phyloP scores from a whole-genome alignment of 495 filamentous ascomycete species.

The Aspergillus homomorphus region DNA sequence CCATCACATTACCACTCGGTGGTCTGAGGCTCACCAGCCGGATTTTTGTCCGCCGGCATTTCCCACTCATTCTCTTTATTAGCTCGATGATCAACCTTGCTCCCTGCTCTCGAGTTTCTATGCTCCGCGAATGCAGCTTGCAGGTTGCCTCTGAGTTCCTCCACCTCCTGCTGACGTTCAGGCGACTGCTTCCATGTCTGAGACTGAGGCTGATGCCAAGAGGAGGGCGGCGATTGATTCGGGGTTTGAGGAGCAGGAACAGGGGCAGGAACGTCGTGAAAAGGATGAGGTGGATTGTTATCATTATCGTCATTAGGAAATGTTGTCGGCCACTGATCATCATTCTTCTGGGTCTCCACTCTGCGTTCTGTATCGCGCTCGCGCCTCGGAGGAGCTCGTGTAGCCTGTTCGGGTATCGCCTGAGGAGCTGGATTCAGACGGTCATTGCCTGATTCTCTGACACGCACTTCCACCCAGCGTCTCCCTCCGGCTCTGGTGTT shows the following conservation, averaged over 20 bases:
- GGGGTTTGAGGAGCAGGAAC: background rate
- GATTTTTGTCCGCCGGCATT: too few species aligned
- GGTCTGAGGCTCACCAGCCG: background rate
- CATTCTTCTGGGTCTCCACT: background rate
- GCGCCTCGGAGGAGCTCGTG: background rate
- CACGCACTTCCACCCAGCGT: background rate
- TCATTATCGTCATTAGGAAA: background rate
- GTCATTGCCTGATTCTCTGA: background rate
- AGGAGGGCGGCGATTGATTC: too few species aligned
- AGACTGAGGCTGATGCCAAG: too few species aligned
- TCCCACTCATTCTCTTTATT: too few species aligned
- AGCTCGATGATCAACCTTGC: background rate
- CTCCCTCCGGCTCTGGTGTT: background rate
- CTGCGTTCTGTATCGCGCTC: background rate
- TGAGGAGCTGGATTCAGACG: background rate
- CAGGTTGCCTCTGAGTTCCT: background rate
- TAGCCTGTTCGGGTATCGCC: background rate
- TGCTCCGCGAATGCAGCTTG: background rate
- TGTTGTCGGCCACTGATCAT: background rate
- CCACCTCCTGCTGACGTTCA: background rate
- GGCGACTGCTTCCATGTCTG: too few species aligned
- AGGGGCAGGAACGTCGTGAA: background rate
- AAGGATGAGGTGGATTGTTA: background rate
- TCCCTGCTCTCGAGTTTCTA: background rate
- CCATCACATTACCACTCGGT: background rate